phyloP scores from a whole-genome alignment of 2,329 filamentous ascomycete species.

The Pseudocercospora vitis region DNA sequence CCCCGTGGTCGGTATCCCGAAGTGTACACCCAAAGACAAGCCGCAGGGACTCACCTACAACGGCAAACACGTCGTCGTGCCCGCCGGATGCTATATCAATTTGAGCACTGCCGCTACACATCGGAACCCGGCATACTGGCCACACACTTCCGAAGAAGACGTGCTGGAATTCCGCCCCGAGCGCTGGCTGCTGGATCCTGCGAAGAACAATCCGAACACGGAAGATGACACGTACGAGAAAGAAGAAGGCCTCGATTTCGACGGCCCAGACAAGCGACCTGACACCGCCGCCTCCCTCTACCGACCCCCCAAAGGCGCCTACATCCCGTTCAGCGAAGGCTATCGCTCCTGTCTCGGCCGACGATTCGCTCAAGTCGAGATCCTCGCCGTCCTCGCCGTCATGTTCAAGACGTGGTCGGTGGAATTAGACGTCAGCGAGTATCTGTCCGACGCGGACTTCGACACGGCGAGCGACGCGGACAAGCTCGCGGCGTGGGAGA shows the following conservation, averaged over 20 bases:
- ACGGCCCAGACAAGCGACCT: conserved; percentile 56
- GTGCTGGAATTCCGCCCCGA: conserved; percentile 69
- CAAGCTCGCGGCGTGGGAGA: conserved; percentile 58
- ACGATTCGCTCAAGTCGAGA: conserved; percentile 58
- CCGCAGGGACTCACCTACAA: conserved; percentile 60
- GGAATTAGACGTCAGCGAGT: conserved; percentile 64
- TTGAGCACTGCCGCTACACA: conserved; percentile 60
- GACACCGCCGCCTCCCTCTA: conserved; percentile 65
- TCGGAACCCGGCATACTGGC: conserved; percentile 73
- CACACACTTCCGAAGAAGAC: conserved; percentile 54
- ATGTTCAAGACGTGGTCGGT: conserved; percentile 62
- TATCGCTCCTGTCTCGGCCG: conserved; percentile 57
- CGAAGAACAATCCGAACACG: conserved; percentile 27
- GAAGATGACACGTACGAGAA: conserved; percentile 42
- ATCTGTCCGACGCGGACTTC: conserved; percentile 44
- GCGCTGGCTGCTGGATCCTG: conserved; percentile 61
- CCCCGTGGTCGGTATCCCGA: conserved; percentile 70
- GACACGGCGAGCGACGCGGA: conserved; percentile 48
- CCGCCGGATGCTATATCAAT: conserved; percentile 56
- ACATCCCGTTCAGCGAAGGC: conserved; percentile 58
- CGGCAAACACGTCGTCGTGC: conserved; percentile 60
- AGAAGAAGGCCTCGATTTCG: conserved; percentile 43
- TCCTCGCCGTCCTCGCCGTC: conserved; percentile 54
- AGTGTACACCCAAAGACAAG: conserved; percentile 50
- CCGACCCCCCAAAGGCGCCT: conserved; percentile 54